These are phyloP conservation scores for Ogataea glucozyma DNA, from an alignment of 805 yeast species.

Conservation along the genomic window DNA sequence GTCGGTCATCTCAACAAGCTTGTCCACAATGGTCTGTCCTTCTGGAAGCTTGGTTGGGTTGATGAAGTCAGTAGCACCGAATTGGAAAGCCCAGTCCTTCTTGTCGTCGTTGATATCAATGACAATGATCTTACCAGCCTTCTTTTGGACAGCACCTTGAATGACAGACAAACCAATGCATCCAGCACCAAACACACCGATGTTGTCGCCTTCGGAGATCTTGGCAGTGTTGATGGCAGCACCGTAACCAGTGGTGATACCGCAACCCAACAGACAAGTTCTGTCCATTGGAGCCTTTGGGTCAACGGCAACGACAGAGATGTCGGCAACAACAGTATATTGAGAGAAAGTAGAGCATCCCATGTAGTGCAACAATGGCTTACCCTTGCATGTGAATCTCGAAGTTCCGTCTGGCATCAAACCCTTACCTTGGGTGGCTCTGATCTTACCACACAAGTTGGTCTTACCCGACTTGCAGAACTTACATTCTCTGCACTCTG, in stretches of 20 bases:
- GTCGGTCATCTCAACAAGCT: slow-evolving; percentile 85
- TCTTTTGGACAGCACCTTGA: slow-evolving; percentile 87
- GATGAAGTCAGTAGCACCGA: slow-evolving; percentile 94
- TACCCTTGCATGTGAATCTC: slow-evolving; percentile 84
- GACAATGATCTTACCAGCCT: slow-evolving; percentile 79
- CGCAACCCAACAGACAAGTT: slow-evolving; percentile 94
- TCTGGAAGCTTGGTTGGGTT: slow-evolving; percentile 78
- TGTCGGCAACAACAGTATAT: slow-evolving; percentile 97
- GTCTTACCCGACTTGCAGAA: slow-evolving; percentile 95
- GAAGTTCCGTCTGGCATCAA: slow-evolving; percentile 98
- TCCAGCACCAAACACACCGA: slow-evolving; percentile 97
- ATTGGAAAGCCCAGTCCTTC: slow-evolving; percentile 79
- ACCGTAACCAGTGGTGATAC: slow-evolving; percentile 98
- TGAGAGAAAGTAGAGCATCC: slow-evolving; percentile 97
- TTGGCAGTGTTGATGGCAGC: slow-evolving; percentile 94
- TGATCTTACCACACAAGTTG: slow-evolving; percentile 90
- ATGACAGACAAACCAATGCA: slow-evolving; percentile 95
- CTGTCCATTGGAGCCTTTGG: slow-evolving; percentile 80
- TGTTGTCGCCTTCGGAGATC: slow-evolving; percentile 86
- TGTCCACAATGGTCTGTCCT: slow-evolving; percentile 76
- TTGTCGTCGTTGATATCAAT: slow-evolving; percentile 85
- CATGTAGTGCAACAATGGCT: slow-evolving; percentile 89
- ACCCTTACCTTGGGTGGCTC: slow-evolving; percentile 98
- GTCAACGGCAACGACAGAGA: slow-evolving; percentile 90
- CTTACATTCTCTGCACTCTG: slow-evolving; percentile 94